Base-by-base conservation (phyloP, 1,284 basidiomycete species). In the Paramarasmius palmivorus region DNA sequence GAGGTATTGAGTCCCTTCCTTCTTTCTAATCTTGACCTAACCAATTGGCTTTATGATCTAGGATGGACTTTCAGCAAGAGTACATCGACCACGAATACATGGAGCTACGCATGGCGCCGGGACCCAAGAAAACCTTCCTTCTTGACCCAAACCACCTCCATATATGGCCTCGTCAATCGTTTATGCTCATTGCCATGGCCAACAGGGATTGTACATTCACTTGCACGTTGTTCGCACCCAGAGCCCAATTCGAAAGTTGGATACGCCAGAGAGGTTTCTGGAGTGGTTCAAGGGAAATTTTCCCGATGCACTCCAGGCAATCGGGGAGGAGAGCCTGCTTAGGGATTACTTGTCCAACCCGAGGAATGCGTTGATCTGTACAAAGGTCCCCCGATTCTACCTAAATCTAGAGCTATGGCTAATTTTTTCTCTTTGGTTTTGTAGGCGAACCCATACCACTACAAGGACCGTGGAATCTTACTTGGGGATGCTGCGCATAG, bases 131-230 rank as follows among this genome's bases (percentile, higher is more conserved):
- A 63, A 71, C 79, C 25, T 99, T 92, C 75, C 77, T 86, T 48
- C 85, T 99, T 71, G 93, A 97, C 78, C 90, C 92, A 59, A 89
- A 93, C 72, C 93, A 98, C 73, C 85, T 99, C 60, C 97, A 99
- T 76, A 98, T 99, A 67, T 99, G 96, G 96, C 97, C 96, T 55
- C 87, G 95, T 66, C 92, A 95, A 71, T 91, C 93, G 48, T 98
- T 98, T 78, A 99, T 99, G 96, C 83, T 99, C 64, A 98, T 99
- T 65, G 97, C 94, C n/a, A 85, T 99, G 49, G 94, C 96, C 59
- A 99, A 98, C 78, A 88, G 92, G 92, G 91, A 94, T 70, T 86
- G 82, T 72, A 84, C 89, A 42, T 93, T 93, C 73, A 93, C 90
- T 61, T 93, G 89, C 72, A 98, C 95, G 19, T 79, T 99, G 57